Evolutionary conservation across 331 rosid genomes (phyloP), one percentile per base, ranked within the genome.

Genomic region (Quercus phellos): DNA sequence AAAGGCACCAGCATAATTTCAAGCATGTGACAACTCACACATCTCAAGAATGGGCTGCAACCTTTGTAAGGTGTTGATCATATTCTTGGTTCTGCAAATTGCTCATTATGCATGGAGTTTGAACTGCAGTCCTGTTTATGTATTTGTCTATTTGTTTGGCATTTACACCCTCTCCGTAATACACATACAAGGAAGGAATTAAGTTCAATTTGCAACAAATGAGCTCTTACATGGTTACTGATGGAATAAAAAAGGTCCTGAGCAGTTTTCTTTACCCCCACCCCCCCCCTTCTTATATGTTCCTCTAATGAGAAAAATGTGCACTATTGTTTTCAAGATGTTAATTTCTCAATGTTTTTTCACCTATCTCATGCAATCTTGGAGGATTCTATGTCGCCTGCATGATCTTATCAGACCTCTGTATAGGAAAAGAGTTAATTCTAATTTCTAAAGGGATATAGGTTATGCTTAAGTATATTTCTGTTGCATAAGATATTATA

Each of bases 21-120:
- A 88, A 87, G 93, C 97, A 94, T 60, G 99, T 94, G 50, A 92
- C 90, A 55, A 86, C 97, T 86, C 99, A 94, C 81, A 94, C 97
- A 2, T 94, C 99, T 24, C 98, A 88, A 70, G 99, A 94, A 86
- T 94, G 99, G 99, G 99, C 99, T 73, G 99, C 97, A 86, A 94
- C 98, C 75, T 94, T 94, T 77, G 91, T 94, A 58, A 94, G 99
- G 99, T 94, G 78, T 53, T 73, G 79, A 53, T 78, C 83, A 54
- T 74, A 38, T 30, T 30, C 77, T 34, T 64, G 50, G 14, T 73
- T 18, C 72, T 75, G 4, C 63, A 54, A 70, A 55, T 74, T 43
- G 73, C 58, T 72, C 64, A 63, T 72, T 18, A 64, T 35, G 38
- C 63, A 64, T 17, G 10, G 74, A 56, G 78, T 63, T 19, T 81